Conservation (phyloP, 371 early-diverging fungal species). For the Choanephora cucurbitarum region DNA sequence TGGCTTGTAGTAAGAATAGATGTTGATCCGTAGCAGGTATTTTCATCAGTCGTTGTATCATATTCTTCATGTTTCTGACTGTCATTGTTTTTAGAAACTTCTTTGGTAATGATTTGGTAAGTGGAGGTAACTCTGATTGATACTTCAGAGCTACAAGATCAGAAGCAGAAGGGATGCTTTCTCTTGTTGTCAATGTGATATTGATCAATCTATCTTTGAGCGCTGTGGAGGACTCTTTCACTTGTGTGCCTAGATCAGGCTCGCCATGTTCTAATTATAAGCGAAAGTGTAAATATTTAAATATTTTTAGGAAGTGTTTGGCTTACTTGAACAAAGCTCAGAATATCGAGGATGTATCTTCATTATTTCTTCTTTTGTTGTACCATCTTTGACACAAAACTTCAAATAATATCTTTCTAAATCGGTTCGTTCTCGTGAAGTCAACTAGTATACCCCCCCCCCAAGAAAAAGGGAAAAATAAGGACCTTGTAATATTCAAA, state of each 20-base stretch:
- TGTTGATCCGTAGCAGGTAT: slow-evolving; percentile 38
- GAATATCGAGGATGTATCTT: slow-evolving; percentile 58
- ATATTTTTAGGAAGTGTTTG: neutral
- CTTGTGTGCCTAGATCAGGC: slow-evolving; percentile 42
- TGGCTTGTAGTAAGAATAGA: slow-evolving; percentile 27
- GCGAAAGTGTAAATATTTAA: neutral
- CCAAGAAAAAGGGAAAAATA: neutral
- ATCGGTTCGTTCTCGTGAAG: slow-evolving; percentile 58
- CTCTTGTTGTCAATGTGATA: slow-evolving; percentile 25
- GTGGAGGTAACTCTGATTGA: slow-evolving; percentile 19
- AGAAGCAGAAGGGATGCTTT: neutral
- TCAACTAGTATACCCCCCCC: too few relatives aligned
- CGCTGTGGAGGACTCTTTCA: slow-evolving; percentile 43
- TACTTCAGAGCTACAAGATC: slow-evolving; percentile 10
- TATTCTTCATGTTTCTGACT: slow-evolving; percentile 39
- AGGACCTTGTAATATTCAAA: neutral
- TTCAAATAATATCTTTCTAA: slow-evolving; percentile 78
- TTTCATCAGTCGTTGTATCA: slow-evolving; percentile 42
- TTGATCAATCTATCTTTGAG: slow-evolving; percentile 68
- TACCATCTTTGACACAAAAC: slow-evolving; percentile 43
- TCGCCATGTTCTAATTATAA: slow-evolving; percentile 48
- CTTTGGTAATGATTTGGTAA: slow-evolving; percentile 41
- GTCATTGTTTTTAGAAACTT: slow-evolving; percentile 52
- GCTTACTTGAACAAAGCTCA: slow-evolving; percentile 54
- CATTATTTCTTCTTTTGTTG: slow-evolving; percentile 40